Evolutionary conservation across 768 basidiomycete genomes (phyloP).

Genomic region (Trametes cingulata): DNA sequence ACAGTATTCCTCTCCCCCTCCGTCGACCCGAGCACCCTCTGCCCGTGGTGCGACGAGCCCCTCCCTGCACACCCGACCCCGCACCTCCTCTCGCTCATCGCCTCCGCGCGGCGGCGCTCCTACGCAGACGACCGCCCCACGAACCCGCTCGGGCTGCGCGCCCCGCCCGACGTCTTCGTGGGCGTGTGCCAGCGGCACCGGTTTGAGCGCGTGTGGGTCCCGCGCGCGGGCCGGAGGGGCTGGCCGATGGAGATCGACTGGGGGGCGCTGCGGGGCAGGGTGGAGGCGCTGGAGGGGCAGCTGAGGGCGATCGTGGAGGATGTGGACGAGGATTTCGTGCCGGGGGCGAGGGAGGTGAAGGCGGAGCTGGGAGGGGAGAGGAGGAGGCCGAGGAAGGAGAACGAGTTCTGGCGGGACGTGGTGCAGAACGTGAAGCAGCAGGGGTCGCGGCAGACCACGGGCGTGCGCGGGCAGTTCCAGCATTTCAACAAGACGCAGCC

Average conservation of each 20-base stretch:
- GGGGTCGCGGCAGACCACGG: constrained; percentile 64
- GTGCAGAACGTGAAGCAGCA: constrained; percentile 62
- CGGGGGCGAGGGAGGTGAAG: constrained; percentile 23
- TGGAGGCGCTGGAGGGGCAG: constrained; percentile 48
- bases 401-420: constrained; percentile 71
- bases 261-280: constrained; percentile 50
- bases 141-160: constrained; percentile 66
- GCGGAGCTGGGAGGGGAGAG: constrained; percentile 11
- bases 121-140: constrained; percentile 60
- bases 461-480: constrained; percentile 73
- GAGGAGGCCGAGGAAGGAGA: constrained; percentile 38
- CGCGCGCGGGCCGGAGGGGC: constrained; percentile 65
- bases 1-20: constrained; percentile 53
- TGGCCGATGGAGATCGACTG: constrained; percentile 82
- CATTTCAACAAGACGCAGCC: constrained; percentile 83
- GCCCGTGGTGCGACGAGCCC: constrained; percentile 78
- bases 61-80: constrained; percentile 66
- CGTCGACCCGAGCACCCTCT: constrained; percentile 66
- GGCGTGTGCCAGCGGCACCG: constrained; percentile 75
- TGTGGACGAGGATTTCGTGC: constrained; percentile 32
- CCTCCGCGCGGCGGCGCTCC: constrained; percentile 53
- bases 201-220: constrained; percentile 73
- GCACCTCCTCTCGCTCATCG: constrained; percentile 54
- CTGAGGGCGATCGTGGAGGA: constrained; percentile 58
- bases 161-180: constrained; percentile 54